A percentile compares a stretch with the other conserved stretches of the same genome.
Evolutionary conservation across 371 early-diverging fungal species (phyloP).

Genomic region (Mortierella sp.): DNA sequence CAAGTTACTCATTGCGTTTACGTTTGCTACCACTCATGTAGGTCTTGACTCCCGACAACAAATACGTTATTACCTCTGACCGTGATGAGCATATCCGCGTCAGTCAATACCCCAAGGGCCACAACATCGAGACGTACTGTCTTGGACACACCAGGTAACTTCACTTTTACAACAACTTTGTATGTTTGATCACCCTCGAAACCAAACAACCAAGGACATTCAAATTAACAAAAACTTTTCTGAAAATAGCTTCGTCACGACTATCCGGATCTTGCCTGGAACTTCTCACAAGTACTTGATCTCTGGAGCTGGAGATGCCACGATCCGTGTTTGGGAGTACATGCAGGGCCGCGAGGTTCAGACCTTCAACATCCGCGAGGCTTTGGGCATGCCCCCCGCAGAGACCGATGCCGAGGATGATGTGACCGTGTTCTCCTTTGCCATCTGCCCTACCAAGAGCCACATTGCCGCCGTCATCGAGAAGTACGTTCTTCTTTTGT

Average conservation of each 20-base stretch:
- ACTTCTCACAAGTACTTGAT: slow-evolving; percentile 65
- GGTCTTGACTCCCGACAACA: slow-evolving; percentile 69
- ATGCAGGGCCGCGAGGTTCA: slow-evolving; percentile 62
- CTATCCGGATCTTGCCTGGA: slow-evolving; percentile 66
- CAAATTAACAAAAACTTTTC: neutral
- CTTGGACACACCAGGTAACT: slow-evolving; percentile 91
- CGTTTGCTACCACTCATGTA: slow-evolving; percentile 20
- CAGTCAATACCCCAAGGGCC: slow-evolving; percentile 88
- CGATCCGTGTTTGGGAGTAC: slow-evolving; percentile 85
- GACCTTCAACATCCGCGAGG: slow-evolving; percentile 58
- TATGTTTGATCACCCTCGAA: neutral
- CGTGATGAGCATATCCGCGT: slow-evolving; percentile 97
- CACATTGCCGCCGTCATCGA: slow-evolving; percentile 53
- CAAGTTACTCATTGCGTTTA: neutral
- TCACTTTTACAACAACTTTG: neutral
- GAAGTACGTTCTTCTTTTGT: slow-evolving; percentile 20
- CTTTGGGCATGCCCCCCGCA: slow-evolving; percentile 46
- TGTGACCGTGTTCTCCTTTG: slow-evolving; percentile 40
- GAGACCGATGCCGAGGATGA: slow-evolving; percentile 63
- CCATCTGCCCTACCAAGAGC: slow-evolving; percentile 39
- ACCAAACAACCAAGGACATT: neutral
- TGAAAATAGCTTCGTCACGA: slow-evolving; percentile 73
- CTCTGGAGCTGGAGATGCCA: slow-evolving; percentile 93
- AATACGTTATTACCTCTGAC: slow-evolving; percentile 89
- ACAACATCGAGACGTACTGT: slow-evolving; percentile 90